Evolutionary conservation across 73 alveolate species (phyloP), one percentile per base, ranked within the genome.

Genomic region (Paramecium tetraurelia): DNA sequence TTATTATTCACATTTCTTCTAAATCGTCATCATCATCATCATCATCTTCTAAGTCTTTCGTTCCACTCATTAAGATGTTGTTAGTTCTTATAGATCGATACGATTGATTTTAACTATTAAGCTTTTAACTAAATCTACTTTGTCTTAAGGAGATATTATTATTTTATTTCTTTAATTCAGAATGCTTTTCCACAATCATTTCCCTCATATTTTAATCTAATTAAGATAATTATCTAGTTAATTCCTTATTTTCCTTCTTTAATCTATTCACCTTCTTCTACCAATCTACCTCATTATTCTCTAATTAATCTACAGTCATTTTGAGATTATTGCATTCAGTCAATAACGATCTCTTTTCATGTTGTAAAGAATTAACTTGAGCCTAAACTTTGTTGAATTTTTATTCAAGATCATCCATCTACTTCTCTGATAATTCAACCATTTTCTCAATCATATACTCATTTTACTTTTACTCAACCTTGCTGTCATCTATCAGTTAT

Each of bases 361-460:
- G 90, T 31, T 41, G 9, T 48, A 80, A 80, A 4, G 90, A 44
- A 48, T 80, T 80, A n/a, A 80, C 70, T 80, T 80, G 24, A 11
- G 90, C 90, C 10, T 40, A 31, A 22, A 80, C 70, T 44, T 80
- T 80, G 22, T 80, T 41, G 21, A 80, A 80, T 48, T 80, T 80
- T 9, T n/a, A 43, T 80, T 80, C 90, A 8, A 80, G 33, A 43
- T 80, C 90, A 80, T 80, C 90, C 90, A 80, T 80, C 48, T 80
- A 40, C 46, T 80, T 44, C 5, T 80, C 75, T 41, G 90, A 80
- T 80, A 80, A 44, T 48, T 80, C 90, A 20, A 80, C 90, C 90
- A 80, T 80, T 43, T 46, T 80, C 27, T 80, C 90, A 18, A 80
- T 80, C 90, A 80, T 80, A 35, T 44, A 80, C 57, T 80, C 90